Evolutionary conservation across 352 stramenopile genomes (phyloP).

Genomic region (Pythium dissimile): DNA sequence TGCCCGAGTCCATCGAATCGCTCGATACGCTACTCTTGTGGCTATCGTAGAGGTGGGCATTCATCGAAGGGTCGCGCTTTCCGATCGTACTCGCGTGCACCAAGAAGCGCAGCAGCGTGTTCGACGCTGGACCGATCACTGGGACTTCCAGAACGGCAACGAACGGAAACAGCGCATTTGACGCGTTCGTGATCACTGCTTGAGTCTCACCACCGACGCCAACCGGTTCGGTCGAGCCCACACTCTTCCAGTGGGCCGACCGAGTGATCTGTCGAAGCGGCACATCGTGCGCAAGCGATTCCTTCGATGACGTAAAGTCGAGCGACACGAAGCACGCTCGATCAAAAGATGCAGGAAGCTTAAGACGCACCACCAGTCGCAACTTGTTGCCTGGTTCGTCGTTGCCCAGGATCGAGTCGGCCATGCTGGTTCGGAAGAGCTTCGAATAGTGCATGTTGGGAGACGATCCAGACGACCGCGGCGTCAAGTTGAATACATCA

Average conservation of each 20-base stretch:
- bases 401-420: constrained; percentile 71
- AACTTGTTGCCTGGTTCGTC: constrained; percentile 82
- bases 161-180: constrained; percentile 75
- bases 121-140: constrained; percentile 73
- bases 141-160: constrained; percentile 84
- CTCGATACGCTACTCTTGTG: constrained; percentile 25
- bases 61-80: constrained; percentile 44
- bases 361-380: constrained; percentile 78
- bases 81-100: constrained; percentile 78
- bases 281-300: constrained; percentile 46
- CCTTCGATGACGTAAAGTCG: constrained; percentile 78
- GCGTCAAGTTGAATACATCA: constrained; percentile 82
- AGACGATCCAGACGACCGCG: constrained; percentile 68
- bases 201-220: constrained; percentile 63
- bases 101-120: constrained; percentile 84
- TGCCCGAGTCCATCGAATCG: constrained; percentile 18
- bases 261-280: constrained; percentile 52
- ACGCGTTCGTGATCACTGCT: constrained; percentile 50
- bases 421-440: constrained; percentile 69
- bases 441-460: constrained; percentile 85
- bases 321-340: constrained; percentile 81
- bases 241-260: constrained; percentile 71
- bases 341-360: constrained; percentile 72
- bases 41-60: constrained; percentile 36
- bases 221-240: constrained; percentile 79